Evolutionary conservation across 1,284 basidiomycete genomes (phyloP).

Genomic region (Volvariella volvacea): DNA sequence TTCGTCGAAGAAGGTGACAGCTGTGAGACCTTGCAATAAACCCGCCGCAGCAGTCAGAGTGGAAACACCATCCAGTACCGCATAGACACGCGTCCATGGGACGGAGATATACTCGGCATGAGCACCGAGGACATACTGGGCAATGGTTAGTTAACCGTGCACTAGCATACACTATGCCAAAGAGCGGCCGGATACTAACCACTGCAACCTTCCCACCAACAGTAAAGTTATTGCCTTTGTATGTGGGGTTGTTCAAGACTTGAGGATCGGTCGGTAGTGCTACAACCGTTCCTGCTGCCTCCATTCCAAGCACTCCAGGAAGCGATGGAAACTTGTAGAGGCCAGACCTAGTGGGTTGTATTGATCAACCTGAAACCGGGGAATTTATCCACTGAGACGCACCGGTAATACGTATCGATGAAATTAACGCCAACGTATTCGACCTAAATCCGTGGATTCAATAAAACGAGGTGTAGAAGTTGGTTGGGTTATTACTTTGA

Average conservation of each 20-base stretch:
- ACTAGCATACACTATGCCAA: too few species aligned
- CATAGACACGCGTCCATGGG: conserved; percentile 56
- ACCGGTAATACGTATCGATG: conserved; percentile 79
- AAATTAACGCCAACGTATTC: conserved; percentile 80
- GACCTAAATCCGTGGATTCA: conserved; percentile 30
- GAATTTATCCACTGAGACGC: conserved; percentile 10
- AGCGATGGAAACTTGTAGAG: conserved; percentile 52
- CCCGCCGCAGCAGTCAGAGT: conserved; percentile 63
- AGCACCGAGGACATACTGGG: conserved; percentile 44
- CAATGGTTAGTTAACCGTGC: too few species aligned
- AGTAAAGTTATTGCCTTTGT: conserved; percentile 49
- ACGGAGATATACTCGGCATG: conserved; percentile 77
- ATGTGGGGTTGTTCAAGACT: conserved; percentile 50
- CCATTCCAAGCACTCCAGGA: conserved; percentile 76
- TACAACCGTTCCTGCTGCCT: conserved; percentile 73
- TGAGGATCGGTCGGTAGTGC: conserved; percentile 57
- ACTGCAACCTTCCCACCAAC: conserved; percentile 59
- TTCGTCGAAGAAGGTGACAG: conserved; percentile 75
- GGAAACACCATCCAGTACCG: conserved; percentile 55
- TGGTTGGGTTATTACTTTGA: conserved; percentile 52
- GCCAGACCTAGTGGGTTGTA: conserved; percentile 52
- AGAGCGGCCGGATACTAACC: conserved; percentile 32
- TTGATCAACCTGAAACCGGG: too few species aligned
- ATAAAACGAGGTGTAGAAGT: conserved; percentile 11
- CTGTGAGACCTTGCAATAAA: conserved; percentile 77